A percentile compares a stretch with the other conserved stretches of the same genome.
phyloP scores from a whole-genome alignment of 1,284 basidiomycete genomes.

The Lignosus rhinocerotis region DNA sequence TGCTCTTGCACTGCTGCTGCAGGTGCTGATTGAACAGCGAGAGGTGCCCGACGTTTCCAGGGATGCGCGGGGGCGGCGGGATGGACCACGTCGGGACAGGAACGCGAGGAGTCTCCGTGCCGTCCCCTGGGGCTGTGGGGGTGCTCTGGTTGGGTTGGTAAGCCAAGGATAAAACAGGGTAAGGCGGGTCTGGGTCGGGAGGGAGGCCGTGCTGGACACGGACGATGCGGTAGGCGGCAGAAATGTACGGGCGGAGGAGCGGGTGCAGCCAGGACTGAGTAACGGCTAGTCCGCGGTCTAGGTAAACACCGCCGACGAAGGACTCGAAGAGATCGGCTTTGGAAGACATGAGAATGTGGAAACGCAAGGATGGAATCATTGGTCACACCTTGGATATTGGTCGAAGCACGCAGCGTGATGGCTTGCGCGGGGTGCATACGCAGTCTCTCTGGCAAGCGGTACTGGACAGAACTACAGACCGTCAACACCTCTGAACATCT shows the following conservation, averaged over 20 bases:
- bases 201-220: slow-evolving; percentile 64
- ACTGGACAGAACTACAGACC: slow-evolving; percentile 53
- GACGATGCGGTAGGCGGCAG: slow-evolving; percentile 59
- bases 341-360: slow-evolving; percentile 1
- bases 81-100: slow-evolving; percentile 25
- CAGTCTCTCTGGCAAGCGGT: slow-evolving; percentile 59
- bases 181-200: slow-evolving; percentile 32
- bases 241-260: slow-evolving; percentile 63
- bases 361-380: background rate
- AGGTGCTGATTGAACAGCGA: slow-evolving; percentile 75
- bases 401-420: slow-evolving; percentile 63
- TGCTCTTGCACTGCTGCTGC: slow-evolving; percentile 51
- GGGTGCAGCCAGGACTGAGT: slow-evolving; percentile 58
- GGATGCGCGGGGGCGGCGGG: slow-evolving; percentile 30
- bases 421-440: slow-evolving; percentile 69
- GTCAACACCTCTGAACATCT: background rate
- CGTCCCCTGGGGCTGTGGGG: slow-evolving; percentile 17
- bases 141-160: slow-evolving; percentile 20
- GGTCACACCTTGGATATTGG: slow-evolving; percentile 64
- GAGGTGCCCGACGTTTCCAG: slow-evolving; percentile 55
- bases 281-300: slow-evolving; percentile 60
- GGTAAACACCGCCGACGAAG: slow-evolving; percentile 71
- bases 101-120: background rate
- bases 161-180: slow-evolving; percentile 15
- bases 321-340: slow-evolving; percentile 79